A percentile compares a stretch with the other conserved stretches of the same genome.
Evolutionary conservation across 176 grass and related monocot species (phyloP).

Genomic region (Luzula sylvatica): DNA sequence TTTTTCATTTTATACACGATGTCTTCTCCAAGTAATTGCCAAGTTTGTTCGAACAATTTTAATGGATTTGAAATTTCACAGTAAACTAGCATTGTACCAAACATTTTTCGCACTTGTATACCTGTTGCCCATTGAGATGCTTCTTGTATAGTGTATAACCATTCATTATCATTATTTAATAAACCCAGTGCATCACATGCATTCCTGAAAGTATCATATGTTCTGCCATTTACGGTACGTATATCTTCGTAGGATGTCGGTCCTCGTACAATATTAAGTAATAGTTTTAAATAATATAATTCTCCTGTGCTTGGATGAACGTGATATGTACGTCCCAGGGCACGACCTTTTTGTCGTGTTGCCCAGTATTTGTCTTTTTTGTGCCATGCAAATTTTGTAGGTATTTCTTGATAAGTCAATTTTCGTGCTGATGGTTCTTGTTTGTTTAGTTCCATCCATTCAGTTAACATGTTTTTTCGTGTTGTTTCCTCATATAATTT

Average conservation of each 20-base stretch:
- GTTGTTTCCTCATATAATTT: background rate
- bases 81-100: conserved; percentile 14
- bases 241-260: conserved; percentile 22
- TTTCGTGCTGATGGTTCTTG: no score
- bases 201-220: conserved; percentile 16
- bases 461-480: background rate
- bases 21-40: conserved; percentile 6
- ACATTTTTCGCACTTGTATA: background rate
- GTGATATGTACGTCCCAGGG: conserved; percentile 22
- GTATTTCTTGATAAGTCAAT: no score
- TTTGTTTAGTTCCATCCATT: conserved; percentile 25
- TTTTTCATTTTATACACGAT: background rate
- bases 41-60: background rate
- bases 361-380: background rate
- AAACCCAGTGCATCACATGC: conserved; percentile 23
- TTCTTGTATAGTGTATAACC: background rate
- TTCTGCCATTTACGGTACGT: background rate
- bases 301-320: conserved; percentile 12
- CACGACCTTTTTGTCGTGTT: background rate
- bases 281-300: conserved; percentile 14
- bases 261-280: conserved; percentile 18
- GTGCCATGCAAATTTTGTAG: conserved; percentile 27
- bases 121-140: background rate
- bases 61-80: background rate
- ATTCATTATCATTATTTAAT: conserved; percentile 13